Conservation (phyloP, 1,284 basidiomycete genomes). For the Sphaerobolus stellatus region DNA sequence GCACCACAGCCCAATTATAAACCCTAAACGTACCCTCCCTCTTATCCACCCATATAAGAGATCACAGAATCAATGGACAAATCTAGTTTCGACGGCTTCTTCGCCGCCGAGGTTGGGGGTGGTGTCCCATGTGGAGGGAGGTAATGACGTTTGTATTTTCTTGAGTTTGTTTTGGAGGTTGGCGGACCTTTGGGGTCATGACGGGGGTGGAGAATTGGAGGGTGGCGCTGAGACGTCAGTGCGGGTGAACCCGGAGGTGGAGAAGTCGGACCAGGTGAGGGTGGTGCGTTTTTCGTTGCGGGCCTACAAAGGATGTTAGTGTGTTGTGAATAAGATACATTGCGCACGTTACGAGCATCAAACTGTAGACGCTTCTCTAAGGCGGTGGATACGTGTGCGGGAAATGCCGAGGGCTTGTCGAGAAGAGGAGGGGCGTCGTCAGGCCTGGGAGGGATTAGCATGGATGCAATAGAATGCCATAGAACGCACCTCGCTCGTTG, state of each 20-base stretch:
- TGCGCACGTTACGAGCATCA: constrained; percentile 76
- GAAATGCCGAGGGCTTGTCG: constrained; percentile 83
- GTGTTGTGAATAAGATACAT: neutral
- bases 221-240: constrained; percentile 70
- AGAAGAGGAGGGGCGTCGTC: constrained; percentile 87
- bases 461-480: too few species aligned
- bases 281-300: constrained; percentile 73
- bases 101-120: constrained; percentile 66
- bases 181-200: constrained; percentile 71
- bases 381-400: constrained; percentile 63
- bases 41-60: constrained; percentile 80
- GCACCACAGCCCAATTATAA: constrained; percentile 86
- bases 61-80: constrained; percentile 86
- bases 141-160: constrained; percentile 77
- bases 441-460: constrained; percentile 51
- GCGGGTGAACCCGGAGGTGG: constrained; percentile 74
- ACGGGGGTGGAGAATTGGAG: constrained; percentile 77
- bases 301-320: constrained; percentile 44
- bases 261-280: constrained; percentile 86
- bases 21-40: constrained; percentile 77
- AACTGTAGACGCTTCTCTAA: constrained; percentile 81
- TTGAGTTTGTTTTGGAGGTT: constrained; percentile 76
- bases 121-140: constrained; percentile 83
- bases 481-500: constrained; percentile 48
- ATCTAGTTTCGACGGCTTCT: constrained; percentile 81